Conservation (phyloP, 2,329 filamentous ascomycete genomes). For the Fusarium subtropicale region DNA sequence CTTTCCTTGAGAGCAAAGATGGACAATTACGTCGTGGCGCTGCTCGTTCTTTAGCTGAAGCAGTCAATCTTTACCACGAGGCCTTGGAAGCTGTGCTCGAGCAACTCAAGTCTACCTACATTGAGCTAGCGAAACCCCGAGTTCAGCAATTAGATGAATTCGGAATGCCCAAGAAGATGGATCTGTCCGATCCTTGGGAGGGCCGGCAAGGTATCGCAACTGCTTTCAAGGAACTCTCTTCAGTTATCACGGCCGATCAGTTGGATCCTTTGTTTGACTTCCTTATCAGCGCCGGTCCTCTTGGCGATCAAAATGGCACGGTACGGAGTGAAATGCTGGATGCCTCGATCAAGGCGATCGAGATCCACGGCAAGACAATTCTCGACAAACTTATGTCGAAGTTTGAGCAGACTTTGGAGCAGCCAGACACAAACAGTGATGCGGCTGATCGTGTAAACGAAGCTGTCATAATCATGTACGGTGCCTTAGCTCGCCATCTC, state of each 20-base stretch:
- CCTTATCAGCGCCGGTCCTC: slow-evolving; percentile 84
- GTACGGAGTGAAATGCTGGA: slow-evolving; percentile 94
- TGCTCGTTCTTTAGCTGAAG: slow-evolving; percentile 82
- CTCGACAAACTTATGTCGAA: slow-evolving; percentile 92
- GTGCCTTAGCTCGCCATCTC: slow-evolving; percentile 89
- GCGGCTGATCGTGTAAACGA: slow-evolving; percentile 92
- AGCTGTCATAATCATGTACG: slow-evolving; percentile 97
- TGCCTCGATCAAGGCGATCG: slow-evolving; percentile 84
- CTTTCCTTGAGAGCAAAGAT: slow-evolving; percentile 84
- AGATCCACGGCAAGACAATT: slow-evolving; percentile 81
- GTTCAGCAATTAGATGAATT: slow-evolving; percentile 89
- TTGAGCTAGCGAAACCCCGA: slow-evolving; percentile 82
- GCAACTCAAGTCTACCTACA: slow-evolving; percentile 77
- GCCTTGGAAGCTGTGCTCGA: slow-evolving; percentile 72
- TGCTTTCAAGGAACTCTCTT: slow-evolving; percentile 84
- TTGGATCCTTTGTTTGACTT: slow-evolving; percentile 86
- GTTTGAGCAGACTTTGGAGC: slow-evolving; percentile 89
- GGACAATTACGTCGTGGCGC: slow-evolving; percentile 85
- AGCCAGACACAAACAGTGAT: slow-evolving; percentile 82
- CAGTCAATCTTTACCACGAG: slow-evolving; percentile 69
- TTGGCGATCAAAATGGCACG: slow-evolving; percentile 82
- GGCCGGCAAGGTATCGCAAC: slow-evolving; percentile 88
- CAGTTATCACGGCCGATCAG: slow-evolving; percentile 73
- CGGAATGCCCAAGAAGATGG: slow-evolving; percentile 92
- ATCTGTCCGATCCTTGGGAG: slow-evolving; percentile 91